phyloP scores from a whole-genome alignment of 1,284 basidiomycete species.

The Agroathelia rolfsii region DNA sequence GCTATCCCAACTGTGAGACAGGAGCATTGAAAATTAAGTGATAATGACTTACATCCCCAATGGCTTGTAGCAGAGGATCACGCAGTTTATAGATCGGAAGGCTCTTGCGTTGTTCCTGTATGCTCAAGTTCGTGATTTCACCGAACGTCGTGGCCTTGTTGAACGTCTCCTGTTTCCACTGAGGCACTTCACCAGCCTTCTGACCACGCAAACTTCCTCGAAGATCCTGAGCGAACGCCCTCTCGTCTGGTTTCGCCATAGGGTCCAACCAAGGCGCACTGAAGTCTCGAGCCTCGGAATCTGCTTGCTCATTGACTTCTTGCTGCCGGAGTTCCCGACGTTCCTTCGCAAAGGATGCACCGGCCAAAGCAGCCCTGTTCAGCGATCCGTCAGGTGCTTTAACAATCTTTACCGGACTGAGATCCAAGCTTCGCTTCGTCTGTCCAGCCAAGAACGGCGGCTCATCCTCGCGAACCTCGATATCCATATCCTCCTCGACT shows the following conservation, averaged over 20 bases:
- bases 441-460: conserved; percentile 95
- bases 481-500: conserved; percentile 92
- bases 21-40: too few relatives aligned
- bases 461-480: conserved; percentile 95
- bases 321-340: conserved; percentile 89
- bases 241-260: conserved; percentile 85
- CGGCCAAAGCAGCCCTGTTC: conserved; percentile 91
- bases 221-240: conserved; percentile 89
- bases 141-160: conserved; percentile 98
- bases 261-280: conserved; percentile 96
- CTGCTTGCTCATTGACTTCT: conserved; percentile 89
- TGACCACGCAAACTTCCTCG: conserved; percentile 77
- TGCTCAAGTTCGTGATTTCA: conserved; percentile 83
- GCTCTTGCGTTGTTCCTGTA: conserved; percentile 87
- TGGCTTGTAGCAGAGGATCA: conserved; percentile 86
- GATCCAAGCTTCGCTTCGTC: conserved; percentile 88
- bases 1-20: too few relatives aligned
- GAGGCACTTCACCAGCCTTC: conserved; percentile 73
- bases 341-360: conserved; percentile 90
- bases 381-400: conserved; percentile 92
- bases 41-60: conserved; percentile 65
- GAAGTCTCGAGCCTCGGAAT: conserved; percentile 89
- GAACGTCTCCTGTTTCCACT: conserved; percentile 89
- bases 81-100: conserved; percentile 95
- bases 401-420: conserved; percentile 96